Evolutionary conservation across 768 basidiomycete genomes (phyloP), one percentile per base, ranked within the genome.

Genomic region (Tephrocybe sp.): DNA sequence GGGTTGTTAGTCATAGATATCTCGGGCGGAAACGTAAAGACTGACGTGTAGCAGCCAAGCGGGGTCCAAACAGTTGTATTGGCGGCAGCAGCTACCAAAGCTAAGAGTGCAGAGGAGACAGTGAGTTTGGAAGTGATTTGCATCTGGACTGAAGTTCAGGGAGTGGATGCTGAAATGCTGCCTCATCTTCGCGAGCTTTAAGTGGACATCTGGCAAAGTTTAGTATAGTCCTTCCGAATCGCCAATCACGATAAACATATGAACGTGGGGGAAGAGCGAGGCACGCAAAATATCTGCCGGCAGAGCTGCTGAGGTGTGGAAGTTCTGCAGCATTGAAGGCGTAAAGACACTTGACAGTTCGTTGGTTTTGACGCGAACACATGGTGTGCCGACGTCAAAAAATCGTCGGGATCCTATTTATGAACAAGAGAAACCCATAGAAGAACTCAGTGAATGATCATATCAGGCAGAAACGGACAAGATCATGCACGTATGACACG

Each of bases 21-120:
- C 33, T 36, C 13, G 9, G 2, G 8, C 4, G 22, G 5, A 8
- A 10, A 45, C 26, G 35, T 2, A 32, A 40, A 13, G 6, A 44
- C 54, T 45, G 22, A 48, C 46, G 50, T 51, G 32, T 39, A 55
- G 42, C 54, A 55, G 22, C 49, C 54, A 12, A 45, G 30, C 14
- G 49, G 1, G 3, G 45, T 34, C 49, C 54, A 55, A 34, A 23
- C 26, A 20, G 33, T n/a, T 14, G 45, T 17, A 20, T 53, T 46
- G 45, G 44, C 47, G 20, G 52, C 52, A 38, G 42, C 42, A 22
- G 20, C 52, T 31, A 35, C 42, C 14, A 40, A 22, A 20, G 31
- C 16, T 12, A 53, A 35, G 26, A 53, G 34, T n/a, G 52, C 22
- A 39, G 19, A 17, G 26, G 43, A 42, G 22, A 39, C 16, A 30